phyloP scores from a whole-genome alignment of 202 grass and related monocot genomes.

The Setaria italica region DNA sequence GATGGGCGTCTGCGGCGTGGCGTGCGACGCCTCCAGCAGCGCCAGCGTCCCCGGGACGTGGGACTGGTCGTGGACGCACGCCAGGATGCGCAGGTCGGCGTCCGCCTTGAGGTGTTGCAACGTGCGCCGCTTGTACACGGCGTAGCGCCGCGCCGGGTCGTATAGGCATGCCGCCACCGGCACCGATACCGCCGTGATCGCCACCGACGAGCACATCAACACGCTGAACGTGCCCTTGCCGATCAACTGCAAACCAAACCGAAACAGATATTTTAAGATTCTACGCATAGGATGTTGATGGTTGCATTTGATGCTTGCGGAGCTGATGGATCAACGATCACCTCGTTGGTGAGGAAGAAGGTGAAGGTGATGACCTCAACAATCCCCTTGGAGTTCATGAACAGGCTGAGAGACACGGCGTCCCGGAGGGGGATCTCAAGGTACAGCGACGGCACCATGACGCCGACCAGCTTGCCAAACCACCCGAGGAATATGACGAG shows the following conservation, averaged over 20 bases:
- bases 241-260: conserved; percentile 49
- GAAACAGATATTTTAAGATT: not conserved
- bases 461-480: conserved; percentile 62
- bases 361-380: conserved; percentile 81
- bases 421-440: conserved; percentile 70
- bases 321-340: conserved; percentile 6
- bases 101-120: conserved; percentile 78
- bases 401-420: conserved; percentile 69
- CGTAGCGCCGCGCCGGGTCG: conserved; percentile 67
- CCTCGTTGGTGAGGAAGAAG: conserved; percentile 77
- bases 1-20: conserved; percentile 53
- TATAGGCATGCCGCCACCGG: conserved; percentile 65
- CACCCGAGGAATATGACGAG: conserved; percentile 60
- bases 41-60: conserved; percentile 69
- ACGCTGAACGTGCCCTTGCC: conserved; percentile 50
- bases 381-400: conserved; percentile 89
- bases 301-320: conserved; percentile 5
- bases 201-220: conserved; percentile 47
- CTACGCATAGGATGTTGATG: not conserved
- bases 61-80: conserved; percentile 71
- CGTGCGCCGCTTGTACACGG: conserved; percentile 79
- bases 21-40: conserved; percentile 73
- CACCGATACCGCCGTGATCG: conserved; percentile 55
- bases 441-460: conserved; percentile 65
- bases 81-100: conserved; percentile 66